Evolutionary conservation across 495 filamentous ascomycete species (phyloP).

Genomic region (Penicillium ochrochloron): DNA sequence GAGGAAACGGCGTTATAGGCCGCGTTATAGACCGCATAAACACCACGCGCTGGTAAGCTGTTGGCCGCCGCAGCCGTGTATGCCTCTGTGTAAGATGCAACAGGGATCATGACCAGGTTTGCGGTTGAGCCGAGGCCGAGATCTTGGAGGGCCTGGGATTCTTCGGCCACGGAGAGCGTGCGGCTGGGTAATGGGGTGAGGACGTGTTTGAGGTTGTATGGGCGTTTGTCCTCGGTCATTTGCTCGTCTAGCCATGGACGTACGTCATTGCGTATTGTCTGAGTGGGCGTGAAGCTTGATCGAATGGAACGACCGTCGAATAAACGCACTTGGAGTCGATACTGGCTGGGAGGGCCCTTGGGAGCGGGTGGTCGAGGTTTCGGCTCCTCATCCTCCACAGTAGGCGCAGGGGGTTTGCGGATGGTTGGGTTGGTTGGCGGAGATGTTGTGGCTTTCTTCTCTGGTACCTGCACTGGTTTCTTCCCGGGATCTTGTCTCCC

Average conservation of each 20-base stretch:
- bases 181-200: constrained; percentile 77
- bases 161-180: constrained; percentile 72
- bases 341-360: constrained; percentile 41
- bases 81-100: constrained; percentile 62
- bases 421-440: constrained; percentile 22
- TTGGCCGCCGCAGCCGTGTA: constrained; percentile 51
- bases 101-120: constrained; percentile 80
- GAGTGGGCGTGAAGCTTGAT: constrained; percentile 65
- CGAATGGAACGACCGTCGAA: constrained; percentile 84
- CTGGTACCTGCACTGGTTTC: constrained; percentile 9
- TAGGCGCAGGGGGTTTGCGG: constrained; percentile 6
- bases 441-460: constrained; percentile 11
- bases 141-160: constrained; percentile 65
- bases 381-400: constrained; percentile 19
- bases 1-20: constrained; percentile 50
- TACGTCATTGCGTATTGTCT: constrained; percentile 69
- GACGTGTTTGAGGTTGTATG: constrained; percentile 86
- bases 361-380: constrained; percentile 21
- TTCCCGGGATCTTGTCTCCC: constrained; percentile 17
- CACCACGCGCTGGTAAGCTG: constrained; percentile 47
- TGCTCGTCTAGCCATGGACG: constrained; percentile 74
- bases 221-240: constrained; percentile 52
- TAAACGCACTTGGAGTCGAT: constrained; percentile 77
- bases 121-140: constrained; percentile 76
- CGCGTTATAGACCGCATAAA: constrained; percentile 49